Percentiles rank a stretch among this genome's conserved stretches.
These are phyloP conservation scores for Tolypocladium tundrense DNA, from an alignment of 2,329 filamentous ascomycete species.

Conservation along the genomic window DNA sequence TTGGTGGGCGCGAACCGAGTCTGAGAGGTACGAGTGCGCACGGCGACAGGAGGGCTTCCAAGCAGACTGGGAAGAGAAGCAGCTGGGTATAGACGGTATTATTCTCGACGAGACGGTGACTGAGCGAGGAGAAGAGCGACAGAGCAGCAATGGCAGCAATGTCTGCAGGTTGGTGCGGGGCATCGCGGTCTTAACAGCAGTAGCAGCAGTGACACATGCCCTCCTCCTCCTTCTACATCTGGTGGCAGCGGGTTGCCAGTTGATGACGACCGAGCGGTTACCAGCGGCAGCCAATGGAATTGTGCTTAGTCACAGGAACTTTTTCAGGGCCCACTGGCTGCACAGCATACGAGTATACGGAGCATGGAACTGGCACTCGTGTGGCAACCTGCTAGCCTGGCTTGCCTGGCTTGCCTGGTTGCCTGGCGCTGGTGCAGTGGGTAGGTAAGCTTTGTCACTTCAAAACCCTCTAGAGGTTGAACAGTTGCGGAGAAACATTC, in stretches of 20 bases:
- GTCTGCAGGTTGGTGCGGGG: constrained; percentile 33
- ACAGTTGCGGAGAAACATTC: background rate
- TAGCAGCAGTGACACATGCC: background rate
- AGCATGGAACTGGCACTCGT: background rate
- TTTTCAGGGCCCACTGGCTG: background rate
- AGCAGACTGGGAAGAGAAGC: constrained; percentile 6
- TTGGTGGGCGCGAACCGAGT: constrained; percentile 46
- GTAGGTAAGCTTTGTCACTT: too few relatives aligned
- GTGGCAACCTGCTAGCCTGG: too few relatives aligned
- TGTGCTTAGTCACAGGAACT: background rate
- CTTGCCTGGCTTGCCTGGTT: background rate
- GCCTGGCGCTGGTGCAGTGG: background rate
- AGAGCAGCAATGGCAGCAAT: constrained; percentile 8
- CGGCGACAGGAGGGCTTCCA: constrained; percentile 13
- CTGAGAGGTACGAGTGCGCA: constrained; percentile 35
- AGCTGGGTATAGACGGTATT: constrained; percentile 13
- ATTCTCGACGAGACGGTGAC: constrained; percentile 4
- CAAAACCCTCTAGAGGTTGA: too few relatives aligned
- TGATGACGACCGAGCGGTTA: constrained; percentile 10
- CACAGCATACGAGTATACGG: background rate
- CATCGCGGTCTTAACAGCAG: constrained; percentile 17
- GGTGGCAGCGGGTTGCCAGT: constrained; percentile 1
- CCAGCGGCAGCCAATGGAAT: constrained; percentile 17
- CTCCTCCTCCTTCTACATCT: constrained; percentile 3
- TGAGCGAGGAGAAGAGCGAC: constrained; percentile 11